A percentile compares a stretch with the other conserved stretches of the same genome.
Conservation (phyloP, 1,139 yeast genomes). For the Geotrichum macrosporum region DNA sequence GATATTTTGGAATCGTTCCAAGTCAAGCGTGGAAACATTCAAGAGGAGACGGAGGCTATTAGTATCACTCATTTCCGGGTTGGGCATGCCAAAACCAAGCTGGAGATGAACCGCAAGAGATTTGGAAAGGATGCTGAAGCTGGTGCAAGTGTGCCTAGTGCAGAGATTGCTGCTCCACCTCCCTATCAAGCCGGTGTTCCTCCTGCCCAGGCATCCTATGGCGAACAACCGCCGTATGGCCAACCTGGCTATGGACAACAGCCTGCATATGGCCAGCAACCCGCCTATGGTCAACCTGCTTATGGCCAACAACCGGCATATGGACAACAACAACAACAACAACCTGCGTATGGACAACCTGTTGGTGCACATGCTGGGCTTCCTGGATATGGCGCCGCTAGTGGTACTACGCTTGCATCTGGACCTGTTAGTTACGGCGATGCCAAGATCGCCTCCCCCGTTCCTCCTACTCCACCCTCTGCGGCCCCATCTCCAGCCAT, state of each 20-base stretch:
- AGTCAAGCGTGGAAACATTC: conserved; percentile 82
- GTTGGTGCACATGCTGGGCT: conserved; percentile 24
- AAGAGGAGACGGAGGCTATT: conserved; percentile 81
- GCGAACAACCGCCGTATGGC: conserved; percentile 23
- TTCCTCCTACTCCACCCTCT: conserved; percentile 41
- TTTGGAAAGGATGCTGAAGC: conserved; percentile 52
- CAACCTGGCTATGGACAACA: conserved; percentile 25
- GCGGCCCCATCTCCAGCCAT: conserved; percentile 41
- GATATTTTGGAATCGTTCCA: conserved; percentile 76
- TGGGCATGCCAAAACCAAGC: conserved; percentile 78
- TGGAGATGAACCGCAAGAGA: conserved; percentile 76
- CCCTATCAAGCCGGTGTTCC: conserved; percentile 32
- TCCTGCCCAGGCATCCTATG: conserved; percentile 27
- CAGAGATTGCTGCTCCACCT: conserved; percentile 32
- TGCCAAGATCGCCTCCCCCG: conserved; percentile 25
- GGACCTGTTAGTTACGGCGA: conserved; percentile 28
- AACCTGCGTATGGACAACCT: conserved; percentile 29
- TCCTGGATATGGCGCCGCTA: conserved; percentile 19
- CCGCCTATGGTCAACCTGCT: conserved; percentile 23
- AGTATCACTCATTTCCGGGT: conserved; percentile 84
- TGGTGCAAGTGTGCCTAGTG: conserved; percentile 32
- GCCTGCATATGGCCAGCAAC: conserved; percentile 32
- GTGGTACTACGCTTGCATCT: conserved; percentile 21
- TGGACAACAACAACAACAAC: too few relatives aligned
- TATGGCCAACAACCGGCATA: too few relatives aligned